phyloP scores from a whole-genome alignment of 495 filamentous ascomycete genomes.

The Penicillium riverlandense region DNA sequence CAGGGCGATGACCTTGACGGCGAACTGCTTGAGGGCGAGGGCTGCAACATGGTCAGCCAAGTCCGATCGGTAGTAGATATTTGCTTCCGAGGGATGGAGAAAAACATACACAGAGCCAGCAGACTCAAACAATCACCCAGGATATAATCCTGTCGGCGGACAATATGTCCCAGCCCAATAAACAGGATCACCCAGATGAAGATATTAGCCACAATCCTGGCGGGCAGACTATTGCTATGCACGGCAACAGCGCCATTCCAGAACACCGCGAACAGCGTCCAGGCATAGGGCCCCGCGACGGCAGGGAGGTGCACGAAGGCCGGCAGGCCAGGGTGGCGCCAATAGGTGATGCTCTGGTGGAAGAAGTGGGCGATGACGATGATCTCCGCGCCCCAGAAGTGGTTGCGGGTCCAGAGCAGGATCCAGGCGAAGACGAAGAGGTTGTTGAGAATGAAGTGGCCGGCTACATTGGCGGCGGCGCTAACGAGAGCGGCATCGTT shows the following conservation, averaged over 20 bases:
- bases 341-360: constrained; percentile 70
- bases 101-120: constrained; percentile 53
- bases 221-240: constrained; percentile 47
- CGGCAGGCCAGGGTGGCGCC: constrained; percentile 62
- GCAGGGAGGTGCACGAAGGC: constrained; percentile 66
- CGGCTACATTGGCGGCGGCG: constrained; percentile 67
- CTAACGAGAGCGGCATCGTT: constrained; percentile 50
- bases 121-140: constrained; percentile 72
- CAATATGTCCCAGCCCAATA: constrained; percentile 65
- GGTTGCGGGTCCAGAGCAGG: constrained; percentile 69
- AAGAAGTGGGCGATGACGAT: constrained; percentile 73
- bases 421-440: constrained; percentile 71
- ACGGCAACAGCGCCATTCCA: constrained; percentile 83
- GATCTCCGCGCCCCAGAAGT: constrained; percentile 66
- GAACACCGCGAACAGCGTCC: constrained; percentile 75
- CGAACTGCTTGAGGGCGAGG: constrained; percentile 69
- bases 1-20: constrained; percentile 59
- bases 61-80: not conserved
- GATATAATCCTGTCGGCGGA: constrained; percentile 69
- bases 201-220: constrained; percentile 73
- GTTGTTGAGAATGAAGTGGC: constrained; percentile 82
- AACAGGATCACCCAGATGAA: constrained; percentile 76
- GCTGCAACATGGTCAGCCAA: constrained; percentile 27
- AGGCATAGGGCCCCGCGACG: constrained; percentile 72
- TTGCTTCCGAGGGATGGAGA: not conserved